Evolutionary conservation across 208 protist species (phyloP), one percentile per base, ranked within the genome.

Genomic region (Crithidia mellificae): DNA sequence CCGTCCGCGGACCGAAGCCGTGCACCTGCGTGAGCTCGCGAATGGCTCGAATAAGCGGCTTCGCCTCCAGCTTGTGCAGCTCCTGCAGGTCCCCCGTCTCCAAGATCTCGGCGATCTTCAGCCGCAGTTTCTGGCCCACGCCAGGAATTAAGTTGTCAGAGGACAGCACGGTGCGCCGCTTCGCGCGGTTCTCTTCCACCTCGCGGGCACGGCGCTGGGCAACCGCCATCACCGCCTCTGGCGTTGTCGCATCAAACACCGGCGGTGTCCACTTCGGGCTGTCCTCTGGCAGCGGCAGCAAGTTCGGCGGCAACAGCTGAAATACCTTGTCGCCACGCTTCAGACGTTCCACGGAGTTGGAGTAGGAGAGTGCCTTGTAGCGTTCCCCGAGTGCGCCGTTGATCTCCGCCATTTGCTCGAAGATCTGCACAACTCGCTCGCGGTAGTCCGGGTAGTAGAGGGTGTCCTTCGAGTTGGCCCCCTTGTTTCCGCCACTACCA

Each of bases 1-100:
- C 89, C 8, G 86, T 94, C 54, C 89, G 85, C 4, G 92, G 90
- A n/a, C 92, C 92, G 46, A 97, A 74, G 59, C 92, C 92, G 72
- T 93, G 87, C 38, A 97, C 80, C 66, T 91, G 75, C 20, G 87
- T 90, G 19, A 97, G 78, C 62, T 86, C 74, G 8, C 81, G 84
- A 74, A 94, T 86, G 0, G 92, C 92, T 0, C 78, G 74, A 54
- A 94, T 91, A 19, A 92, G 64, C 14, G 89, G 90, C 51, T 91
- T 90, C 27, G 78, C 65, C 70, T 93, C 65, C 22, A 91, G 63
- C 62, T 15, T 52, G 51, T 92, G 80, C 24, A 93, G 75, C 72
- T 97, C 81, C 36, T 68, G 56, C 46, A 97, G 68, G 27, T 86
- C 85, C 22, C 92, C 92, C 0, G 88, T 95, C 22, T 67, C 17